A percentile compares a stretch with the other conserved stretches of the same genome.
Conservation (phyloP, 1,139 yeast genomes). For the Candida neerlandica region DNA sequence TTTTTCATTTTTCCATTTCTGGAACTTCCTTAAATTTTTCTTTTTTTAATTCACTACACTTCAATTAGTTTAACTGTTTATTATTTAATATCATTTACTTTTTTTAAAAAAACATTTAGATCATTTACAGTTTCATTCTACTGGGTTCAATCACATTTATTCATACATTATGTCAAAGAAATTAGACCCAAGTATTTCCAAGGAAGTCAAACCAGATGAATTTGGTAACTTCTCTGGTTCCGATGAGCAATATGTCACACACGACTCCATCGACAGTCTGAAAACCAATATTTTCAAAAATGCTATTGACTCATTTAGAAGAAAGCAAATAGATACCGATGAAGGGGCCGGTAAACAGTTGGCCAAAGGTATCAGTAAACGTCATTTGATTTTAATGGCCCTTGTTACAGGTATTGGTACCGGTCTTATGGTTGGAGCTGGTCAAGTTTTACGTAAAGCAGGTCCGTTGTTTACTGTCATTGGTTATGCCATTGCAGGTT, state of each 20-base stretch:
- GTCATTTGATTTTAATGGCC: conserved; percentile 42
- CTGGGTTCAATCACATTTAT: not conserved
- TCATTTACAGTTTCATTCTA: not conserved
- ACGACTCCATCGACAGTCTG: conserved; percentile 5
- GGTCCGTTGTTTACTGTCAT: conserved; percentile 40
- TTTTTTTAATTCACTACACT: too few relatives aligned
- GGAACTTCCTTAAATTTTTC: not conserved
- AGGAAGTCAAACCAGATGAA: conserved; percentile 12
- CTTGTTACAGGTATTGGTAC: conserved; percentile 46
- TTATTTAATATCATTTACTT: not conserved
- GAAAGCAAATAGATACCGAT: conserved; percentile 22
- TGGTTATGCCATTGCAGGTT: conserved; percentile 43
- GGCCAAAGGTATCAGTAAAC: conserved; percentile 34
- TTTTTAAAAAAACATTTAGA: not conserved
- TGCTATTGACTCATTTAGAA: conserved; percentile 35
- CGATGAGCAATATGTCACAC: conserved; percentile 14
- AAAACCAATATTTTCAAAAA: conserved; percentile 21
- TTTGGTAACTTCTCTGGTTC: conserved; percentile 14
- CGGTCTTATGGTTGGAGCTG: conserved; percentile 44
- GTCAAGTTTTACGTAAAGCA: conserved; percentile 32
- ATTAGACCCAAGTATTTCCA: conserved; percentile 1
- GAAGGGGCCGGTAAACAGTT: conserved; percentile 33
- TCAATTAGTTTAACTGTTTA: not conserved
- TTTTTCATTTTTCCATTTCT: not conserved
- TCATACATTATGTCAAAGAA: conserved; percentile 2